A percentile compares a stretch with the other conserved stretches of the same genome.
Conservation (phyloP, 163 green algal species). For the Coccomyxa subellipsoidea region DNA sequence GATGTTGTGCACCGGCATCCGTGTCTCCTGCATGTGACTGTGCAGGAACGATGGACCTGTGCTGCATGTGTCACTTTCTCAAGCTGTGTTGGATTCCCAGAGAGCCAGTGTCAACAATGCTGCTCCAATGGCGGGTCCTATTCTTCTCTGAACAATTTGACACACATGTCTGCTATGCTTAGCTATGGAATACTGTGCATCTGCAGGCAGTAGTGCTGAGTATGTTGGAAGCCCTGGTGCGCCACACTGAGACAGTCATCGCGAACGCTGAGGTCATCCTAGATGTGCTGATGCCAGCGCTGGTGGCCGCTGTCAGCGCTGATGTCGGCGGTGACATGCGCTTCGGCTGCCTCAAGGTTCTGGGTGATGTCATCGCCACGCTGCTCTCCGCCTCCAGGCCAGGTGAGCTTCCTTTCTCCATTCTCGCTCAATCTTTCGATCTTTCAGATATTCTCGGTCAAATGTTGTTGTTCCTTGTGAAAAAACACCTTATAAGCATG, state of each 20-base stretch:
- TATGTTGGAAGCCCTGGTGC: slow-evolving; percentile 52
- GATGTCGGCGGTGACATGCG: slow-evolving; percentile 60
- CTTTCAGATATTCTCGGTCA: background rate
- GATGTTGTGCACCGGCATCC: too few relatives aligned
- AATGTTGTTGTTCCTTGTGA: background rate
- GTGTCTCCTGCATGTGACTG: too few relatives aligned
- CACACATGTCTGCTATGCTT: too few relatives aligned
- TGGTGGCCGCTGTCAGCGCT: slow-evolving; percentile 48
- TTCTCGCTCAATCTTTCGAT: background rate
- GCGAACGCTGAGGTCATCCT: slow-evolving; percentile 39
- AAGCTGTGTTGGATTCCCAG: too few relatives aligned
- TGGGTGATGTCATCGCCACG: slow-evolving; percentile 63
- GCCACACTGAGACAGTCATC: slow-evolving; percentile 55
- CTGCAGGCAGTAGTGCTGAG: slow-evolving; percentile 53
- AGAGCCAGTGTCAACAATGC: too few relatives aligned
- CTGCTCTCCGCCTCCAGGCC: slow-evolving; percentile 34
- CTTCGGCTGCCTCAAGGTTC: slow-evolving; percentile 84
- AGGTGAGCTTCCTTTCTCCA: background rate
- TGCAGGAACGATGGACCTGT: too few relatives aligned
- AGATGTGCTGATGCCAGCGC: slow-evolving; percentile 48
- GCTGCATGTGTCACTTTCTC: too few relatives aligned
- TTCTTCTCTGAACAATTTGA: too few relatives aligned
- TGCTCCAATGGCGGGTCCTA: too few relatives aligned
- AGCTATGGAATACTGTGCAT: too few relatives aligned
- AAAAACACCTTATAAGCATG: background rate